Conservation (phyloP, 2,329 filamentous ascomycete species). For the Trichoderma hamatum region DNA sequence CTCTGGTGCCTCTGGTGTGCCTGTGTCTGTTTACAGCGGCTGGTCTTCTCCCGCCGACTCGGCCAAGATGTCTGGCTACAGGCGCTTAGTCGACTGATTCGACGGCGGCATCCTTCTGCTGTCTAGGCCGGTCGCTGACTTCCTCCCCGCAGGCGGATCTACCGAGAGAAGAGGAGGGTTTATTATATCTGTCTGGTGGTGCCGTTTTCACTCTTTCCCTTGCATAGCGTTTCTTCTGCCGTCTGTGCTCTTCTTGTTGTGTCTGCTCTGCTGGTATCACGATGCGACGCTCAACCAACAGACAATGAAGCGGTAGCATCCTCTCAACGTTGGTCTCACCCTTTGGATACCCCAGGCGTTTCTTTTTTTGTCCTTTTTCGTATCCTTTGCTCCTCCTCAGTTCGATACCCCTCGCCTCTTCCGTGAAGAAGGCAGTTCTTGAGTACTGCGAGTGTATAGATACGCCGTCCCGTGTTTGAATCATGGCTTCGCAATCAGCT, state of each 20-base stretch:
- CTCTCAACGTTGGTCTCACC: conserved; percentile 10
- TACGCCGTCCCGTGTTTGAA: conserved; percentile 20
- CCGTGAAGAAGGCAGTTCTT: conserved; percentile 33
- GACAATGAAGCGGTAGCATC: conserved; percentile 37
- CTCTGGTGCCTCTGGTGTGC: neutral
- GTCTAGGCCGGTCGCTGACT: neutral
- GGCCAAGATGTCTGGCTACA: conserved; percentile 19
- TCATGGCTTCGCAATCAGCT: conserved; percentile 45
- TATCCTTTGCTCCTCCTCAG: conserved; percentile 4
- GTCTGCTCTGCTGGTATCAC: conserved; percentile 26
- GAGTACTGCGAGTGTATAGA: neutral
- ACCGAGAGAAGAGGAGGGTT: neutral
- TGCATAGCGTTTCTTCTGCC: conserved; percentile 2
- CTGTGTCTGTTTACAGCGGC: conserved; percentile 7
- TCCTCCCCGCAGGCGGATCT: conserved; percentile 15
- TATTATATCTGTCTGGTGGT: conserved; percentile 25
- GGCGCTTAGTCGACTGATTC: conserved; percentile 28
- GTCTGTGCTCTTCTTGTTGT: conserved; percentile 16
- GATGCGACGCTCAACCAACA: conserved; percentile 26
- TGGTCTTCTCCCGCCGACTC: conserved; percentile 11
- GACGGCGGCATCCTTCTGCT: conserved; percentile 18
- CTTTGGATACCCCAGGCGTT: conserved; percentile 27
- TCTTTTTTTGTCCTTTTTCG: conserved; percentile 5
- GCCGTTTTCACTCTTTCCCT: conserved; percentile 18
- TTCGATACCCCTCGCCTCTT: conserved; percentile 31